Evolutionary conservation across 1,139 yeast species (phyloP).

Genomic region (Debaryomyces robertsiae): DNA sequence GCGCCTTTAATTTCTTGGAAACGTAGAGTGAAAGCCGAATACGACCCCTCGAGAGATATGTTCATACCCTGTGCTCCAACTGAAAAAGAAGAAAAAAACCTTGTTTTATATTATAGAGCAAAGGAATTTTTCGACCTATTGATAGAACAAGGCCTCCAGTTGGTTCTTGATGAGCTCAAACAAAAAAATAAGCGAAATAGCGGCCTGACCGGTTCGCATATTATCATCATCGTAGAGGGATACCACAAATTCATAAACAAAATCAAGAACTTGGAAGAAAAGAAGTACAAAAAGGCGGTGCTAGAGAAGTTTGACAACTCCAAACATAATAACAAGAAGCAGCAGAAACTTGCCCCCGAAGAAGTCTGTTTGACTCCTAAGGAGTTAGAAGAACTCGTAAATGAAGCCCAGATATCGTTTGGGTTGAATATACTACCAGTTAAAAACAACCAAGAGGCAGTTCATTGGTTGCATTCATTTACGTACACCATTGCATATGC

Average conservation of each 20-base stretch:
- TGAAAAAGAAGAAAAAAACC: conserved; percentile 43
- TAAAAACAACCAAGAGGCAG: conserved; percentile 48
- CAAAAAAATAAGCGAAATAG: conserved; percentile 10
- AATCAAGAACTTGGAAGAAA: conserved; percentile 48
- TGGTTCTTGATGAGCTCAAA: conserved; percentile 4
- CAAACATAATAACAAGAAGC: conserved; percentile 5
- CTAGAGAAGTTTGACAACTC: conserved; percentile 23
- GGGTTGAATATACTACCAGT: conserved; percentile 52
- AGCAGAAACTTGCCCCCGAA: conserved; percentile 15
- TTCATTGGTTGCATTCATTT: conserved; percentile 57
- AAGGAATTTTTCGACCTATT: conserved; percentile 43
- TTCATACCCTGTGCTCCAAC: conserved; percentile 55
- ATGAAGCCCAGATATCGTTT: conserved; percentile 31
- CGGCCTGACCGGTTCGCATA: conserved; percentile 13
- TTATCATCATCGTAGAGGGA: conserved; percentile 53
- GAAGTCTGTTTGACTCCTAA: conserved; percentile 32
- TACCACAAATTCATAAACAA: conserved; percentile 47
- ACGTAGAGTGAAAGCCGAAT: conserved; percentile 39
- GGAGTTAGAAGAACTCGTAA: conserved; percentile 36
- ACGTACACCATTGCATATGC: conserved; percentile 57
- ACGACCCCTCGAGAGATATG: conserved; percentile 46
- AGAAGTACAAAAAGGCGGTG: conserved; percentile 45
- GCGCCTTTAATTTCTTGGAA: conserved; percentile 41
- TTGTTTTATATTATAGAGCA: conserved; percentile 51
- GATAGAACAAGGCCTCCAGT: conserved; percentile 23